Conservation (phyloP, 176 grass and related monocot species). For the Aegilops speltoides region DNA sequence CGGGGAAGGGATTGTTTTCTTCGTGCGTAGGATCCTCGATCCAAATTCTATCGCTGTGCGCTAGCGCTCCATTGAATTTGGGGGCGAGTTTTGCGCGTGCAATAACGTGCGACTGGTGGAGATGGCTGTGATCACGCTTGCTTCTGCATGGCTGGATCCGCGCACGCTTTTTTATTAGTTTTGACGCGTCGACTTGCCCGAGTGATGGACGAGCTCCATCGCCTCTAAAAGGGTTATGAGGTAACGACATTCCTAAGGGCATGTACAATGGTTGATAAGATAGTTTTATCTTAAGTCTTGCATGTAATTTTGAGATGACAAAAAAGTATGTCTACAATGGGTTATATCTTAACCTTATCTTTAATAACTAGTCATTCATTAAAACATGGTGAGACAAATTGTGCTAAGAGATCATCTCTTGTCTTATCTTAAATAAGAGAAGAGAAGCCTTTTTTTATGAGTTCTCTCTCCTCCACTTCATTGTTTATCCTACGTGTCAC, state of each 20-base stretch:
- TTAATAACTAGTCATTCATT: too few relatives aligned
- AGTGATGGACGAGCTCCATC: background rate
- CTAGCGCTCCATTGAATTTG: slow-evolving; percentile 27
- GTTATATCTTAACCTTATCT: too few relatives aligned
- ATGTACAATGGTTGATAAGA: too few relatives aligned
- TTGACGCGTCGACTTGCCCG: background rate
- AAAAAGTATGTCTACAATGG: too few relatives aligned
- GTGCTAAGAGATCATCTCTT: too few relatives aligned
- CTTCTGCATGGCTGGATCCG: slow-evolving; percentile 20
- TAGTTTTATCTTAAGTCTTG: too few relatives aligned
- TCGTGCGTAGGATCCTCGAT: slow-evolving; percentile 3
- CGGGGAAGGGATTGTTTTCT: background rate
- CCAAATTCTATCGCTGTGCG: slow-evolving; percentile 15
- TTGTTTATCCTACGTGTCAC: too few relatives aligned
- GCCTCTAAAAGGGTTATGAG: background rate
- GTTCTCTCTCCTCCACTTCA: too few relatives aligned
- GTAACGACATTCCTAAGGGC: background rate
- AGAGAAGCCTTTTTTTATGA: too few relatives aligned
- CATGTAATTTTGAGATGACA: too few relatives aligned
- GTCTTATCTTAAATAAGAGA: too few relatives aligned
- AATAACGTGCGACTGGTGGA: slow-evolving; percentile 15
- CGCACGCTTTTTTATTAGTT: background rate
- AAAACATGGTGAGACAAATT: too few relatives aligned
- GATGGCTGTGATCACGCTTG: slow-evolving; percentile 8
- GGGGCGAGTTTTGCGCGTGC: slow-evolving; percentile 41